phyloP scores from a whole-genome alignment of 2,329 filamentous ascomycete species.

The Hymenoscyphus fructigenus region DNA sequence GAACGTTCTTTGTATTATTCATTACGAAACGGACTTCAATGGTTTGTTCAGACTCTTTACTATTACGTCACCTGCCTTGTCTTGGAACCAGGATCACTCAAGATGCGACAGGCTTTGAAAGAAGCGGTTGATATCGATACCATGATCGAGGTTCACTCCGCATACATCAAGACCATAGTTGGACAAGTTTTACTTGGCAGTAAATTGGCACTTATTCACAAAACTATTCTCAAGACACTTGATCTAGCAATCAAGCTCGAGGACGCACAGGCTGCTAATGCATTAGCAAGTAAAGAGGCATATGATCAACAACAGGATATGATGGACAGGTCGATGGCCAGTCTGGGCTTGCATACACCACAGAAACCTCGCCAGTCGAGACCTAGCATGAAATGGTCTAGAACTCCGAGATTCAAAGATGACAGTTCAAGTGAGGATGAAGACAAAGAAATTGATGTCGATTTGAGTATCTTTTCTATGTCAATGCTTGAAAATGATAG shows the following conservation, averaged over 20 bases:
- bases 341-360: conserved; percentile 33
- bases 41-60: conserved; percentile 74
- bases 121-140: conserved; percentile 72
- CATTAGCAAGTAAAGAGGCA: conserved; percentile 22
- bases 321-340: conserved; percentile 34
- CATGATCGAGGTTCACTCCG: conserved; percentile 71
- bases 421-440: conserved; percentile 45
- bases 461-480: conserved; percentile 40
- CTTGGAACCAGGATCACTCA: conserved; percentile 57
- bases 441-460: conserved; percentile 37
- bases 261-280: conserved; percentile 50
- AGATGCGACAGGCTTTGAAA: conserved; percentile 57
- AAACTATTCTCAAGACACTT: conserved; percentile 71
- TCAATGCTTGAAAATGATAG: conserved; percentile 24
- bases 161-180: conserved; percentile 61
- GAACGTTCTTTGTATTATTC: conserved; percentile 54
- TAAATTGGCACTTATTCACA: conserved; percentile 68
- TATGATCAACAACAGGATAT: conserved; percentile 30
- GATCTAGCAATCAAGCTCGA: conserved; percentile 72
- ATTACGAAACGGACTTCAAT: conserved; percentile 68
- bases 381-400: neutral
- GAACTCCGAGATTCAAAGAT: conserved; percentile 26
- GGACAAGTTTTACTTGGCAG: conserved; percentile 68
- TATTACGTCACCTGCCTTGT: conserved; percentile 76
- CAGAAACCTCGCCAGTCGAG: conserved; percentile 28